These are phyloP conservation scores for Haplographium delicatum DNA, from an alignment of 495 filamentous ascomycete genomes.

Conservation along the genomic window DNA sequence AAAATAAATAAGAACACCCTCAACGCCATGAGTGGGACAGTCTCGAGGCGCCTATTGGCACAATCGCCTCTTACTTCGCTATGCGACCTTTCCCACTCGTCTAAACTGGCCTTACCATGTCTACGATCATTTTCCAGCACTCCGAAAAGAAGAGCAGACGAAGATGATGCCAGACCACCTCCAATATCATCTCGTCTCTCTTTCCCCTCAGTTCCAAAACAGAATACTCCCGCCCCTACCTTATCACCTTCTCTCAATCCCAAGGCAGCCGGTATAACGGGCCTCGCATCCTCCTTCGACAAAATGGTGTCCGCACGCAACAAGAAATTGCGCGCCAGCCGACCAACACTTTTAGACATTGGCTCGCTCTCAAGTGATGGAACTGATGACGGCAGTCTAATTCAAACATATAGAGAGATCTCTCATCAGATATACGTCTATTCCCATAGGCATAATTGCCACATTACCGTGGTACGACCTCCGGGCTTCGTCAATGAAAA, in stretches of 20 bases:
- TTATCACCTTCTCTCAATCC: conserved; percentile 15
- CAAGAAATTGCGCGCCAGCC: too few species aligned
- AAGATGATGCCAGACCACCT: conserved; percentile 13
- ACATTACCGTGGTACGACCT: conserved; percentile 80
- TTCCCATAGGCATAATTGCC: conserved; percentile 83
- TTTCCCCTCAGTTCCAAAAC: neutral
- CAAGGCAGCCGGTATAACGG: conserved; percentile 3
- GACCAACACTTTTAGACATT: neutral
- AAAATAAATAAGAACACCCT: too few species aligned
- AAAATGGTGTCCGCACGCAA: neutral
- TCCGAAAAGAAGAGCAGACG: conserved; percentile 16
- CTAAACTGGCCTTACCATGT: conserved; percentile 28
- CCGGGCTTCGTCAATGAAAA: conserved; percentile 11
- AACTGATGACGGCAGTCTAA: neutral
- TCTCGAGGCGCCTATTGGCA: conserved; percentile 40
- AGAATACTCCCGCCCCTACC: conserved; percentile 5
- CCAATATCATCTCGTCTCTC: neutral
- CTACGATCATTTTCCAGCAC: conserved; percentile 40
- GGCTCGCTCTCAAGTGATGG: neutral
- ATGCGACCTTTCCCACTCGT: conserved; percentile 23
- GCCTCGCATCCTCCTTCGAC: neutral
- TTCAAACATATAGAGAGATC: neutral
- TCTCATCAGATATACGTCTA: conserved; percentile 81
- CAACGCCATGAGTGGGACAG: conserved; percentile 37
- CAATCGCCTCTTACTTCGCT: conserved; percentile 30